Evolutionary conservation across 2,329 filamentous ascomycete genomes (phyloP), one percentile per base, ranked within the genome.

Genomic region (Sarocladium kiliense): DNA sequence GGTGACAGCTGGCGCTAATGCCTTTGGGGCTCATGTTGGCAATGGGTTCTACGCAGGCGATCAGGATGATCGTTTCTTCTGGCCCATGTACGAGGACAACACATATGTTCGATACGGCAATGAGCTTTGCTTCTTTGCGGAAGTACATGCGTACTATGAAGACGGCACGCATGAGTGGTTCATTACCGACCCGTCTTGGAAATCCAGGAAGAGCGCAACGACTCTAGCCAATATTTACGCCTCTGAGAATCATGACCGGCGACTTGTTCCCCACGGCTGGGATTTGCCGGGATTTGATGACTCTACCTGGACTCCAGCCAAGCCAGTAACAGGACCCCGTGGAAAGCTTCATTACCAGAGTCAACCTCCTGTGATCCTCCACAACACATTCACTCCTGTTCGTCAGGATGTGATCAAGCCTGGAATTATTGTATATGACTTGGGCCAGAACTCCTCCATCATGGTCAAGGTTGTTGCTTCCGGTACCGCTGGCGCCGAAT

Each of bases 1-100:
- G 11, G 55, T 75, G 1, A 57, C 27, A 0, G 42, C 62, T 3
- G 66, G 66, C 2, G 55, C 63, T 12, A 79, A 78, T 57, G 64
- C 64, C 0, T 64, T 79, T 47, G 71, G 66, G 0, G 70, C 73
- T 2, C 71, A 64, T 54, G 58, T 76, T 1, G 71, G 71, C 7
- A 76, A 77, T 30, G 74, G 74, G 0, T 77, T 76, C 59, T 76
- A 75, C 41, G 73, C 73, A 7, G 74, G 74, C 2, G 70, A 73
- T 32, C 67, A 73, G 44, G 70, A 70, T 10, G 69, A 74, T 45
- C 67, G 70, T 5, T 74, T 73, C 62, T 73, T 74, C 59, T 73
- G 71, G 71, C 70, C 70, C 14, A 71, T 66, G 63, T 73, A 73
- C 36, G 70, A 74, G 57, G 71, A 73, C 57, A 72, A 73, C 36